Evolutionary conservation across 129 eudicot species (phyloP).

Genomic region (Solidago caesia): DNA sequence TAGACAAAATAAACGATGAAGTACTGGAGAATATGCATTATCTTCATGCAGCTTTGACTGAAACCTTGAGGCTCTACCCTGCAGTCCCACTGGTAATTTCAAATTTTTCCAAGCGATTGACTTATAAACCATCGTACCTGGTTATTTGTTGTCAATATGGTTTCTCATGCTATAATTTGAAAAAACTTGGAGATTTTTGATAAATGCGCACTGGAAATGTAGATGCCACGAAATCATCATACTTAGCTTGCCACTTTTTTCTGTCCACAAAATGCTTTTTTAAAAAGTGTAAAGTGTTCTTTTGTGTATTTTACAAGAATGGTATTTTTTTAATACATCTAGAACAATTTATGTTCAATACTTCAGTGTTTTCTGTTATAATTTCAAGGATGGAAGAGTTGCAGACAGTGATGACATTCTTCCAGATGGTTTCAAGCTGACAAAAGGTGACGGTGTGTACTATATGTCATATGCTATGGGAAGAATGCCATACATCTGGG

Average conservation of each 20-base stretch:
- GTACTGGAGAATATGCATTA: slow-evolving; percentile 67
- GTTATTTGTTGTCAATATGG: not conserved
- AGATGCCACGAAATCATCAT: not conserved
- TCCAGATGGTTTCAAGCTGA: slow-evolving; percentile 70
- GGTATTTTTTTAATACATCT: too few relatives aligned
- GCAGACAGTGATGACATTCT: slow-evolving; percentile 72
- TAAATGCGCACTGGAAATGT: not conserved
- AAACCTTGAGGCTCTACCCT: slow-evolving; percentile 28
- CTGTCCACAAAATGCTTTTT: too few relatives aligned
- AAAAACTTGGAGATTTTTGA: too few relatives aligned
- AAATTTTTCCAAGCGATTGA: not conserved
- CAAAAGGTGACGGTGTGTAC: slow-evolving; percentile 75
- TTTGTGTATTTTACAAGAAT: too few relatives aligned
- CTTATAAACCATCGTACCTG: not conserved
- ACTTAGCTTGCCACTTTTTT: not conserved
- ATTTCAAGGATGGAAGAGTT: slow-evolving; percentile 70
- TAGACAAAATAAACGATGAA: slow-evolving; percentile 49
- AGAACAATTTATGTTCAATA: not conserved
- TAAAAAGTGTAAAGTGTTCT: not conserved
- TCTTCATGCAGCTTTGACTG: slow-evolving; percentile 28
- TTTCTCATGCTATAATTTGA: not conserved
- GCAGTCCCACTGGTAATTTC: slow-evolving; percentile 26
- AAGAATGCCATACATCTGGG: slow-evolving; percentile 73
- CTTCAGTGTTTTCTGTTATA: not conserved
- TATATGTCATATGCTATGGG: slow-evolving; percentile 85